Conservation (phyloP, 257 asterid species). For the Ilex aquifolium region DNA sequence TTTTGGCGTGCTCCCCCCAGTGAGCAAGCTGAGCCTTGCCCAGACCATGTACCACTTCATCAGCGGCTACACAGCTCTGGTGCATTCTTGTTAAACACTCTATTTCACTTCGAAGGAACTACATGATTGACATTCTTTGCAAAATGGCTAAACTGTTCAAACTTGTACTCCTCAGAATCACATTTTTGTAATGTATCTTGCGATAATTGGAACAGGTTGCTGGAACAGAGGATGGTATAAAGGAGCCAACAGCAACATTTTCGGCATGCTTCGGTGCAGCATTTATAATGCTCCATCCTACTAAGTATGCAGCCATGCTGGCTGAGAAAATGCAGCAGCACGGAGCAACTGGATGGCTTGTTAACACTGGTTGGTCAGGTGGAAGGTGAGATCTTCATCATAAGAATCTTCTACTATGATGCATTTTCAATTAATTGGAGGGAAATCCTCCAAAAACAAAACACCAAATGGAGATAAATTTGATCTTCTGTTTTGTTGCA, state of each 20-base stretch:
- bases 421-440: too few relatives aligned
- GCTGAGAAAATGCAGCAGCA: constrained; percentile 84
- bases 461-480: neutral
- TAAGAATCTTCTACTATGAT: neutral
- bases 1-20: constrained; percentile 93
- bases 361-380: constrained; percentile 94
- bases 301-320: constrained; percentile 84
- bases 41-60: constrained; percentile 96
- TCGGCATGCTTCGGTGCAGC: constrained; percentile 99
- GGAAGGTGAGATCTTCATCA: constrained; percentile 53
- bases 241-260: constrained; percentile 90
- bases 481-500: constrained; percentile 16
- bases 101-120: too few relatives aligned
- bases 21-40: constrained; percentile 79
- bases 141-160: neutral
- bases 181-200: too few relatives aligned
- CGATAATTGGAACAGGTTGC: constrained; percentile 49
- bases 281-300: constrained; percentile 88
- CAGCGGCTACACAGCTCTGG: constrained; percentile 96
- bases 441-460: too few relatives aligned
- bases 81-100: constrained; percentile 8
- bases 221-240: constrained; percentile 94
- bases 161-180: too few relatives aligned
- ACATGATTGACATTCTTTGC: neutral
- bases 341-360: constrained; percentile 93